These are phyloP conservation scores for Aristolochia fimbriata DNA, from an alignment of 164 flowering plant genomes.

Conservation along the genomic window DNA sequence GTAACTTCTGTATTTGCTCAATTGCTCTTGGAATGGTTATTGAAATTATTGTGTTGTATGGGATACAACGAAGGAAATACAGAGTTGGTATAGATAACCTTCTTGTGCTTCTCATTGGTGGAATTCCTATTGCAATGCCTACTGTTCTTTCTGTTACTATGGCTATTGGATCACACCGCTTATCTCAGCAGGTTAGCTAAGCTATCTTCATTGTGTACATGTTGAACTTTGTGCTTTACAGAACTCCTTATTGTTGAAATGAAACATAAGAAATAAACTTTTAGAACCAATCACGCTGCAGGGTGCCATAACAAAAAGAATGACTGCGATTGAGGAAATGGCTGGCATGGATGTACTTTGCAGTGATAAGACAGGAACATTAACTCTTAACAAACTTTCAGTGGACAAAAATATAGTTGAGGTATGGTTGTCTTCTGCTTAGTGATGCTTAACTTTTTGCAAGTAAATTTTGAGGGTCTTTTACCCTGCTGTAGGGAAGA, in stretches of 20 bases:
- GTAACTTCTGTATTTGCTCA: conserved; percentile 77
- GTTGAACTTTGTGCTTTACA: not conserved
- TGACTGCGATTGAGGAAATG: conserved; percentile 89
- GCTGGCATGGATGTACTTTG: conserved; percentile 84
- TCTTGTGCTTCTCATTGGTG: conserved; percentile 69
- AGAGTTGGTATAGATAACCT: conserved; percentile 60
- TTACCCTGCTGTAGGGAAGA: too few species aligned
- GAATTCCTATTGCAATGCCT: conserved; percentile 88
- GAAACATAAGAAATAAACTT: not conserved
- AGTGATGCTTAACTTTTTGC: too few species aligned
- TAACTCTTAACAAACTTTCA: conserved; percentile 62
- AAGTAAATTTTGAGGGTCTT: too few species aligned
- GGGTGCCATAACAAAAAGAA: conserved; percentile 85
- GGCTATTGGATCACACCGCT: conserved; percentile 77
- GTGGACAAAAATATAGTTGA: conserved; percentile 61
- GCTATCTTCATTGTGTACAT: not conserved
- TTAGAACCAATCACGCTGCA: conserved; percentile 10
- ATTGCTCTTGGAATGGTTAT: conserved; percentile 61
- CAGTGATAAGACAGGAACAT: conserved; percentile 76
- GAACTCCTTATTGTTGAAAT: not conserved
- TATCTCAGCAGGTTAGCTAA: conserved; percentile 59
- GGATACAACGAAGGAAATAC: conserved; percentile 31
- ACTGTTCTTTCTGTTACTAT: conserved; percentile 76
- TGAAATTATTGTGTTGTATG: conserved; percentile 51
- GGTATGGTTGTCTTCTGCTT: conserved; percentile 24